Conservation (phyloP, 2,329 filamentous ascomycete species). For the Phyllosticta paracitricarpa region DNA sequence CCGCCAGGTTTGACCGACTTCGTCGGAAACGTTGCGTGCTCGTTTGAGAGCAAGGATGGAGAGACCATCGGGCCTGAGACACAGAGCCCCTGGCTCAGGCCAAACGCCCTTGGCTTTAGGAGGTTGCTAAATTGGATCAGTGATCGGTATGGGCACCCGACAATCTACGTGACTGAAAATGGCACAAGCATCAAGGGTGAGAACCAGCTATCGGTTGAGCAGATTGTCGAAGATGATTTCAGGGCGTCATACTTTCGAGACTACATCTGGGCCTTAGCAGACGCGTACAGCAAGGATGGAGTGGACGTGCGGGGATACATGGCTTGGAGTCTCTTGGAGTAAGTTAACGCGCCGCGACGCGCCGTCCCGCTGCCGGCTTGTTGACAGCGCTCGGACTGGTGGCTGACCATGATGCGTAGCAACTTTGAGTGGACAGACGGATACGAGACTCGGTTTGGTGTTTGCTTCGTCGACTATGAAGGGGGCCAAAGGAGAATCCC, state of each 20-base stretch:
- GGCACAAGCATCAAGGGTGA: slow-evolving; percentile 77
- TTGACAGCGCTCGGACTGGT: slow-evolving; percentile 7
- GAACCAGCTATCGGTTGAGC: slow-evolving; percentile 59
- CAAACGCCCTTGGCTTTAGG: slow-evolving; percentile 65
- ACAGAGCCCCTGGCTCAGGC: slow-evolving; percentile 71
- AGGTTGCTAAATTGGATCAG: slow-evolving; percentile 44
- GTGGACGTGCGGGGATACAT: slow-evolving; percentile 72
- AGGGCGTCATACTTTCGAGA: slow-evolving; percentile 67
- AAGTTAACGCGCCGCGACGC: slow-evolving; percentile 24
- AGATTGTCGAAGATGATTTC: slow-evolving; percentile 75
- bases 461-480: slow-evolving; percentile 73
- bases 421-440: slow-evolving; percentile 93
- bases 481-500: slow-evolving; percentile 69
- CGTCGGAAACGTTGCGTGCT: slow-evolving; percentile 64
- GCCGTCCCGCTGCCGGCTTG: slow-evolving; percentile 1
- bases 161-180: slow-evolving; percentile 83
- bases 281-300: slow-evolving; percentile 61
- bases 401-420: slow-evolving; percentile 25
- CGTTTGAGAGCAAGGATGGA: slow-evolving; percentile 61
- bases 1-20: slow-evolving; percentile 56
- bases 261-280: slow-evolving; percentile 68
- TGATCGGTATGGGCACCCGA: slow-evolving; percentile 63
- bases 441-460: slow-evolving; percentile 77
- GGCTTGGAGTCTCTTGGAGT: slow-evolving; percentile 81
- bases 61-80: slow-evolving; percentile 72